These are phyloP conservation scores for Cladosporium sp. DNA, from an alignment of 2,329 filamentous ascomycete species.

Conservation along the genomic window DNA sequence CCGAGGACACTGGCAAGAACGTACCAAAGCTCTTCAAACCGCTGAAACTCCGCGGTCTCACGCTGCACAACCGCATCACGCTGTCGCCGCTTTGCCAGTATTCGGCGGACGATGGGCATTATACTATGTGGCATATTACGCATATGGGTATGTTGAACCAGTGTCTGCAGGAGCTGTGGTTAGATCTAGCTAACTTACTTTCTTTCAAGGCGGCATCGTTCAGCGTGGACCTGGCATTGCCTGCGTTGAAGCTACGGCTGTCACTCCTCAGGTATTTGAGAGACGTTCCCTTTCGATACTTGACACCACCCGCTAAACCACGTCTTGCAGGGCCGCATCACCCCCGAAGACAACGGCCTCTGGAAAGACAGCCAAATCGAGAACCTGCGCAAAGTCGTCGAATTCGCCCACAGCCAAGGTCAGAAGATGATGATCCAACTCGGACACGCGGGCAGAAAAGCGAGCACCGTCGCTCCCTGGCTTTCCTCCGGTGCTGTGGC, in stretches of 20 bases:
- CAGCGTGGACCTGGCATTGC: conserved; percentile 69
- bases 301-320: no score
- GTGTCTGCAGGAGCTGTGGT: no score
- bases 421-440: conserved; percentile 77
- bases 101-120: conserved; percentile 64
- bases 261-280: no score
- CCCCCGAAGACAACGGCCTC: conserved; percentile 71
- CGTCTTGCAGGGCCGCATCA: conserved; percentile 83
- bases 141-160: background rate
- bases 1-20: conserved; percentile 43
- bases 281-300: no score
- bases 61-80: conserved; percentile 63
- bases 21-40: conserved; percentile 59
- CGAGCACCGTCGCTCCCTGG: conserved; percentile 61
- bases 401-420: conserved; percentile 75
- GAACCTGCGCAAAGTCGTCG: conserved; percentile 64
- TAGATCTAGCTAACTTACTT: no score
- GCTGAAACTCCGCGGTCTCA: conserved; percentile 54
- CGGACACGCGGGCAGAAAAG: conserved; percentile 70
- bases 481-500: conserved; percentile 54
- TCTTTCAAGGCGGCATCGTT: conserved; percentile 68
- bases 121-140: conserved; percentile 50
- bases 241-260: conserved; percentile 74
- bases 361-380: conserved; percentile 83
- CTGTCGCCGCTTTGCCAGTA: conserved; percentile 65